These are phyloP conservation scores for Pythium monospermum DNA, from an alignment of 352 stramenopile genomes.

Conservation along the genomic window DNA sequence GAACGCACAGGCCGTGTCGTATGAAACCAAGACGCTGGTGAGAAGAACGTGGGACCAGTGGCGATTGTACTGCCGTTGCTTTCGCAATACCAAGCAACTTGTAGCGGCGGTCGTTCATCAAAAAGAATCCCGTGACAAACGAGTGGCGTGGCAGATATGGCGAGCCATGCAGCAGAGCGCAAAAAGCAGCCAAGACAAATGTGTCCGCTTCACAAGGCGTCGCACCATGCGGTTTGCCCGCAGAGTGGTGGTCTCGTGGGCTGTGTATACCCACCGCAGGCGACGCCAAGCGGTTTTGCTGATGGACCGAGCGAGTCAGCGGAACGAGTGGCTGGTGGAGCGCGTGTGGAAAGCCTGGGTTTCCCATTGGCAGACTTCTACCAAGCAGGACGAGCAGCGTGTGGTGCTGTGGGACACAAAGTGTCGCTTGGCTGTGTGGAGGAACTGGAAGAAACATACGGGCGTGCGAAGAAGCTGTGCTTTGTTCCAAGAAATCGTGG, in stretches of 20 bases:
- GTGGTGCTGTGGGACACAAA: neutral
- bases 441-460: neutral
- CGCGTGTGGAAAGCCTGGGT: neutral
- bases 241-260: neutral
- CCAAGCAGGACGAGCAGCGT: neutral
- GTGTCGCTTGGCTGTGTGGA: neutral
- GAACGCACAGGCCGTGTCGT: too few relatives aligned
- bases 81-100: too few relatives aligned
- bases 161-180: too few relatives aligned
- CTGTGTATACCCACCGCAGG: neutral
- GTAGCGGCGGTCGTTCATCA: too few relatives aligned
- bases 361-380: neutral
- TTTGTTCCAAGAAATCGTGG: neutral
- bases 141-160: too few relatives aligned
- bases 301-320: neutral
- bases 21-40: too few relatives aligned
- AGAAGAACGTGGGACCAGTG: too few relatives aligned
- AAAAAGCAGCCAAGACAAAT: neutral
- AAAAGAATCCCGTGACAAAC: too few relatives aligned
- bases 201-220: neutral
- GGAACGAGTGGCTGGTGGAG: neutral
- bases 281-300: neutral
- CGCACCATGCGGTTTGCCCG: neutral
- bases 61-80: too few relatives aligned
- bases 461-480: neutral